Evolutionary conservation across 495 filamentous ascomycete genomes (phyloP).

Genomic region (Lentithecium fluviatile): DNA sequence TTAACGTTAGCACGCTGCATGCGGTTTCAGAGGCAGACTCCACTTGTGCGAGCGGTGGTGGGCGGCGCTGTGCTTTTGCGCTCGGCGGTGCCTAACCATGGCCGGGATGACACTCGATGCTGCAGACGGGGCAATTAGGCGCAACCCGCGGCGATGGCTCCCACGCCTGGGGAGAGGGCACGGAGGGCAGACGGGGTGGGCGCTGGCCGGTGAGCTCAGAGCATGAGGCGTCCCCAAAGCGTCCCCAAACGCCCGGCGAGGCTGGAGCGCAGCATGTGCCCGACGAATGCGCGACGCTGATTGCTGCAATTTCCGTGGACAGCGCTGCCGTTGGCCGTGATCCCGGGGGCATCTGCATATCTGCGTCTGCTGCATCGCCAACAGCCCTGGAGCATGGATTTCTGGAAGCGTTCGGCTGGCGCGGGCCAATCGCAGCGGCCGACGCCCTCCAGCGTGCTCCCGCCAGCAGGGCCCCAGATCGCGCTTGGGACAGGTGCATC

Average conservation of each 20-base stretch:
- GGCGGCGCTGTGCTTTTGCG: constrained; percentile 16
- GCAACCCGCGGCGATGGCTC: constrained; percentile 28
- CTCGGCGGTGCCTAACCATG: constrained; percentile 17
- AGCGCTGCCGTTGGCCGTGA: constrained; percentile 32
- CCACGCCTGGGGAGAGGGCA: constrained; percentile 13
- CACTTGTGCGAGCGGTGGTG: not conserved
- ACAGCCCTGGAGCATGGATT: constrained; percentile 24
- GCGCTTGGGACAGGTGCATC: constrained; percentile 12
- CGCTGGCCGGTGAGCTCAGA: constrained; percentile 7
- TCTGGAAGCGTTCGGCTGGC: constrained; percentile 35
- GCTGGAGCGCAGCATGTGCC: constrained; percentile 12
- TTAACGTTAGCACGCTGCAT: constrained; percentile 9
- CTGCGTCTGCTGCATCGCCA: constrained; percentile 12
- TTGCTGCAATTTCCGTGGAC: constrained; percentile 36
- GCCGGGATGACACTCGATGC: constrained; percentile 5
- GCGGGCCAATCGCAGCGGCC: constrained; percentile 22
- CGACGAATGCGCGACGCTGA: constrained; percentile 19
- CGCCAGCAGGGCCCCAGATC: constrained; percentile 27
- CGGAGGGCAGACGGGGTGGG: constrained; percentile 1
- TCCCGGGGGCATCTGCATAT: constrained; percentile 25
- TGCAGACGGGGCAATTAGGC: constrained; percentile 15
- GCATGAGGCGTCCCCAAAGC: not conserved
- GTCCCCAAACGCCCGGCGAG: constrained; percentile 13
- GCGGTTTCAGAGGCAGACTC: constrained; percentile 33
- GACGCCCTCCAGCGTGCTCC: constrained; percentile 18